phyloP scores from a whole-genome alignment of 306 rosid genomes.

The Gynostemma pentaphyllum region DNA sequence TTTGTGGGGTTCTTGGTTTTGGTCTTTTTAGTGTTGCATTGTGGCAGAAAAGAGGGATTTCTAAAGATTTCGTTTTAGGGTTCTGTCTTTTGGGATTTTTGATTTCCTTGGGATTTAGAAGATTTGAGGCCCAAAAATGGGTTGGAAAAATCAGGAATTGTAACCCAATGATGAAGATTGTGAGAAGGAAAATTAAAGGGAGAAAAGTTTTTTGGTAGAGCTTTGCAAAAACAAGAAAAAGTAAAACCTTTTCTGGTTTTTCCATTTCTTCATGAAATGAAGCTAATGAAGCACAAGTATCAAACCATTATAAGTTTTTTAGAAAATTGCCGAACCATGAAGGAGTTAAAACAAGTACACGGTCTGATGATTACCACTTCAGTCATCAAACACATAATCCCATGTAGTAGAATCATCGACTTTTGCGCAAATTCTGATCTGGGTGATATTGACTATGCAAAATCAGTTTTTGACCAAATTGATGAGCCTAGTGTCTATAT shows the following conservation, averaged over 20 bases:
- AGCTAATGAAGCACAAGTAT: constrained; percentile 30
- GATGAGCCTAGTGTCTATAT: constrained; percentile 46
- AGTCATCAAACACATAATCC: constrained; percentile 29
- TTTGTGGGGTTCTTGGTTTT: constrained; percentile 19
- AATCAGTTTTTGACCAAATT: constrained; percentile 31
- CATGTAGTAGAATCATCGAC: constrained; percentile 54
- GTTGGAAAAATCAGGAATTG: constrained; percentile 12
- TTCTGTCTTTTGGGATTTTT: constrained; percentile 19
- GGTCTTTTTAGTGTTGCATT: constrained; percentile 16
- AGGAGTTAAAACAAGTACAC: constrained; percentile 41
- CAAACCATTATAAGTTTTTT: constrained; percentile 27
- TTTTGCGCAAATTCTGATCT: constrained; percentile 38
- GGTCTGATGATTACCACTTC: constrained; percentile 41
- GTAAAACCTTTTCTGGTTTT: background rate
- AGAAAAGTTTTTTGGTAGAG: constrained; percentile 20
- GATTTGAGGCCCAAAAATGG: constrained; percentile 22
- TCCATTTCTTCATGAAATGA: background rate
- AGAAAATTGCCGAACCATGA: constrained; percentile 39
- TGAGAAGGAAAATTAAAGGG: constrained; percentile 13
- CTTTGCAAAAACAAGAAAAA: background rate
- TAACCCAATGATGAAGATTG: constrained; percentile 8
- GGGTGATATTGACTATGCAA: constrained; percentile 48
- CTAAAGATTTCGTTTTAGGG: constrained; percentile 17
- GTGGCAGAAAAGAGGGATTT: constrained; percentile 20
- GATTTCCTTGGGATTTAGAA: constrained; percentile 26